A percentile compares a stretch with the other conserved stretches of the same genome.
These are phyloP conservation scores for Rosa persica DNA, from an alignment of 306 rosid genomes.

Conservation along the genomic window DNA sequence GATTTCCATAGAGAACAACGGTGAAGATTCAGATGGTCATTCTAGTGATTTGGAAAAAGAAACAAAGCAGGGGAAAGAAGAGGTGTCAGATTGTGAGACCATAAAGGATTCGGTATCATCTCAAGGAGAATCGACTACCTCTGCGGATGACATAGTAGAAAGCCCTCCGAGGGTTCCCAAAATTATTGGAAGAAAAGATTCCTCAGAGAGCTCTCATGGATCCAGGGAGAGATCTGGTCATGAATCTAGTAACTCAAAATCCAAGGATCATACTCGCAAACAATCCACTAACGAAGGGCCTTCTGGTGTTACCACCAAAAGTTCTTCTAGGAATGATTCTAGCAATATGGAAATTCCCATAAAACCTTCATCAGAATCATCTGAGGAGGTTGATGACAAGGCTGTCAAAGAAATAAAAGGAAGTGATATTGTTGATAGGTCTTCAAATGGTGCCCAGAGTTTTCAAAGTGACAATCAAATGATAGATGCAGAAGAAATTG, in stretches of 20 bases:
- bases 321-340: constrained; percentile 36
- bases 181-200: constrained; percentile 32
- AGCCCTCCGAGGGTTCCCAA: constrained; percentile 43
- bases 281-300: constrained; percentile 38
- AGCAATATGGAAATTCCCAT: constrained; percentile 39
- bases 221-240: constrained; percentile 44
- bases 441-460: constrained; percentile 45
- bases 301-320: constrained; percentile 36
- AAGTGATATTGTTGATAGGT: constrained; percentile 47
- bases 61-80: constrained; percentile 54
- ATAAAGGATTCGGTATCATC: constrained; percentile 73
- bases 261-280: constrained; percentile 43
- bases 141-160: constrained; percentile 66
- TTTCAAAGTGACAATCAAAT: constrained; percentile 44
- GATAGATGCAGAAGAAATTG: constrained; percentile 42
- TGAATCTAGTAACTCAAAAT: constrained; percentile 40
- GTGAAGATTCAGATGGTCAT: constrained; percentile 48
- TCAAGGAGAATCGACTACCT: constrained; percentile 53
- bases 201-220: constrained; percentile 38
- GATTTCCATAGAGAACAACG: constrained; percentile 44
- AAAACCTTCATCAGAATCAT: constrained; percentile 51
- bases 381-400: constrained; percentile 59
- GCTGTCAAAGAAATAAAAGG: constrained; percentile 47
- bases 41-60: constrained; percentile 64
- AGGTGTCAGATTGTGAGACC: constrained; percentile 70